These are phyloP conservation scores for Lasiodiplodia sp. DNA, from an alignment of 2,329 filamentous ascomycete species.

Conservation along the genomic window DNA sequence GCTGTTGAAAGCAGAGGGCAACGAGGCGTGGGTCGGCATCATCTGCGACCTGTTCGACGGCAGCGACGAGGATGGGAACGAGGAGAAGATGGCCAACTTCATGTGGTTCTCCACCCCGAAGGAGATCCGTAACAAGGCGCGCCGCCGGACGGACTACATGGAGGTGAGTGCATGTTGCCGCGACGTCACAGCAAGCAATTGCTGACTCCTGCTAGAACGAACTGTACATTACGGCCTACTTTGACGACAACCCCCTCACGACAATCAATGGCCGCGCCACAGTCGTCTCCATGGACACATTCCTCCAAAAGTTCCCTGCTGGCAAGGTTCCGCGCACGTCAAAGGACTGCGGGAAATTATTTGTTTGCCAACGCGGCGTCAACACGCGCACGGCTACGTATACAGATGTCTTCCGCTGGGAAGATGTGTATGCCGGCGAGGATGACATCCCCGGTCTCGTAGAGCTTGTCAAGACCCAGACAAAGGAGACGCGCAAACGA, in stretches of 20 bases:
- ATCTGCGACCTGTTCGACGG: slow-evolving; percentile 82
- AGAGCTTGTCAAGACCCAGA: slow-evolving; percentile 72
- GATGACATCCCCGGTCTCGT: slow-evolving; percentile 72
- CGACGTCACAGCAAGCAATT: slow-evolving; percentile 32
- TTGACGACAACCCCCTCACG: slow-evolving; percentile 83
- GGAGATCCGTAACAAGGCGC: slow-evolving; percentile 83
- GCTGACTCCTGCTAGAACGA: slow-evolving; percentile 73
- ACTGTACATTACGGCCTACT: slow-evolving; percentile 86
- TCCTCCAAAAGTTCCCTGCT: slow-evolving; percentile 72
- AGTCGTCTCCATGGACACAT: slow-evolving; percentile 76
- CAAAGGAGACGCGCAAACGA: slow-evolving; percentile 72
- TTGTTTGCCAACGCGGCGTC: slow-evolving; percentile 87
- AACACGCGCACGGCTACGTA: slow-evolving; percentile 90
- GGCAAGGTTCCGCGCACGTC: slow-evolving; percentile 77
- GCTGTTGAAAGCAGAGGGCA: slow-evolving; percentile 86
- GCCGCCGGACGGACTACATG: slow-evolving; percentile 81
- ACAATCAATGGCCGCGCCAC: slow-evolving; percentile 91
- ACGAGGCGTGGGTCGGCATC: slow-evolving; percentile 91
- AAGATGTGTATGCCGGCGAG: slow-evolving; percentile 76
- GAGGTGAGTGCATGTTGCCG: slow-evolving; percentile 56
- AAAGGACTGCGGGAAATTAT: slow-evolving; percentile 81
- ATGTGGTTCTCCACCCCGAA: slow-evolving; percentile 96
- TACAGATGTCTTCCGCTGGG: slow-evolving; percentile 91
- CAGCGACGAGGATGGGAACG: slow-evolving; percentile 65
- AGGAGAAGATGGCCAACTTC: slow-evolving; percentile 81